phyloP scores from a whole-genome alignment of 1,284 basidiomycete species.

The Microstroma glucosiphilum region DNA sequence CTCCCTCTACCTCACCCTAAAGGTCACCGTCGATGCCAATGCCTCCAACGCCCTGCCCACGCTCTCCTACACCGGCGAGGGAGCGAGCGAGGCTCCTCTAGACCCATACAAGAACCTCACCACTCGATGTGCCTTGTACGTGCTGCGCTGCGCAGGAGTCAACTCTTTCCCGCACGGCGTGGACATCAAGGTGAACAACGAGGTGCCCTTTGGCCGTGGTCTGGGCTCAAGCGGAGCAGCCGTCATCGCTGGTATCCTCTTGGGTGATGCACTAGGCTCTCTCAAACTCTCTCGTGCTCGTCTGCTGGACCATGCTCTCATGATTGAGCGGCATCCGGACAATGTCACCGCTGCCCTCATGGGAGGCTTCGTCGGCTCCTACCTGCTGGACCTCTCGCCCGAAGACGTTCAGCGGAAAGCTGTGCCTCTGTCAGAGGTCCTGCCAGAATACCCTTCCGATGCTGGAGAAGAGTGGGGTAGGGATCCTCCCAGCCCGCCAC shows the following conservation, averaged over 20 bases:
- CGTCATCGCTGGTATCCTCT: slow-evolving; percentile 88
- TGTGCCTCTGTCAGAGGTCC: slow-evolving; percentile 89
- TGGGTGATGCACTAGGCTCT: slow-evolving; percentile 75
- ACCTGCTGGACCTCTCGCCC: slow-evolving; percentile 71
- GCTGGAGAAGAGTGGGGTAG: slow-evolving; percentile 84
- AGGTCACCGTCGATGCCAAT: slow-evolving; percentile 54
- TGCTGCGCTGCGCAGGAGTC: slow-evolving; percentile 77
- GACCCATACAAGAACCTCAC: slow-evolving; percentile 94
- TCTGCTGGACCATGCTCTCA: slow-evolving; percentile 89
- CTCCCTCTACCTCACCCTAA: slow-evolving; percentile 74
- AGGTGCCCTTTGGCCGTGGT: slow-evolving; percentile 95
- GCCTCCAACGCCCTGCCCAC: slow-evolving; percentile 53
- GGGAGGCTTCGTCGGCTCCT: slow-evolving; percentile 96
- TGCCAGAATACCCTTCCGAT: slow-evolving; percentile 91
- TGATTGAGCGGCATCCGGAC: slow-evolving; percentile 99
- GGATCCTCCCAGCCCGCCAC: slow-evolving; percentile 77
- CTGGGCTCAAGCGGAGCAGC: slow-evolving; percentile 96
- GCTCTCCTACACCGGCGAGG: slow-evolving; percentile 79
- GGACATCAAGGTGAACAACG: slow-evolving; percentile 72
- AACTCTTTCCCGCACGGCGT: slow-evolving; percentile 62
- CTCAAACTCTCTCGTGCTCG: slow-evolving; percentile 67
- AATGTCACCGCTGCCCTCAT: slow-evolving; percentile 96
- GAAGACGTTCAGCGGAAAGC: slow-evolving; percentile 63
- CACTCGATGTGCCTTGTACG: slow-evolving; percentile 95
- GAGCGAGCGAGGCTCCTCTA: slow-evolving; percentile 81